Conservation (phyloP, 169 alveolate genomes). For the Eimeria acervulina region DNA sequence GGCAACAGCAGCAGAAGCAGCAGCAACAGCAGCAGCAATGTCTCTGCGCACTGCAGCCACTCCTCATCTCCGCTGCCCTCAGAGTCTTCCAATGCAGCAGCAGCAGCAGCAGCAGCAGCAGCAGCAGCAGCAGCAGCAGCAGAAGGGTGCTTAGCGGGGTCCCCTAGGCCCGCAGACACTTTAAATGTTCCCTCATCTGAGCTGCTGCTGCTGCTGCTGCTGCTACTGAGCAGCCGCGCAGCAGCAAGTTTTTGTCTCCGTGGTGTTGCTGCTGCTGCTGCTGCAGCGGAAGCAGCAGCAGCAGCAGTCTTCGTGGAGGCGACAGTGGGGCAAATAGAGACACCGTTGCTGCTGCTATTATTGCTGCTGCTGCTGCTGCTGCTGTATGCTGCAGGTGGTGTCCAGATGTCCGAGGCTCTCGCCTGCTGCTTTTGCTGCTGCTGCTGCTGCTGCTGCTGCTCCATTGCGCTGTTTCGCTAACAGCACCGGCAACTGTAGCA, state of each 20-base stretch:
- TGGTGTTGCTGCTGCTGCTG: conserved; percentile 35
- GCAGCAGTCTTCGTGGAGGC: background rate
- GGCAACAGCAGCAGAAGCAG: conserved; percentile 29
- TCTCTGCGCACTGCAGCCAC: conserved; percentile 29
- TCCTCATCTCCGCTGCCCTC: conserved; percentile 58
- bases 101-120: background rate
- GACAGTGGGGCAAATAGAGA: background rate
- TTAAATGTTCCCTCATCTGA: background rate
- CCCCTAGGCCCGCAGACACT: background rate
- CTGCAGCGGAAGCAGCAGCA: background rate
- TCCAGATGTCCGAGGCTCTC: background rate
- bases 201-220: conserved; percentile 54
- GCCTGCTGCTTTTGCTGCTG: conserved; percentile 6
- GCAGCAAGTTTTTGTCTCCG: background rate
- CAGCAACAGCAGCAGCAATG: conserved; percentile 7
- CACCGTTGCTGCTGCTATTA: conserved; percentile 17
- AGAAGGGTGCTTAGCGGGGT: background rate
- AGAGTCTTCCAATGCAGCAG: too few species aligned
- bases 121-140: background rate
- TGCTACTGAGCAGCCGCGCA: background rate
- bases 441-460: conserved; percentile 52
- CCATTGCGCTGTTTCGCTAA: conserved; percentile 8
- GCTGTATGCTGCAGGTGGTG: conserved; percentile 10
- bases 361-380: conserved; percentile 41
- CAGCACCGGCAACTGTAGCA: conserved; percentile 9